Evolutionary conservation across 345 rosid genomes (phyloP), one percentile per base, ranked within the genome.

Genomic region (Kandelia obovata): DNA sequence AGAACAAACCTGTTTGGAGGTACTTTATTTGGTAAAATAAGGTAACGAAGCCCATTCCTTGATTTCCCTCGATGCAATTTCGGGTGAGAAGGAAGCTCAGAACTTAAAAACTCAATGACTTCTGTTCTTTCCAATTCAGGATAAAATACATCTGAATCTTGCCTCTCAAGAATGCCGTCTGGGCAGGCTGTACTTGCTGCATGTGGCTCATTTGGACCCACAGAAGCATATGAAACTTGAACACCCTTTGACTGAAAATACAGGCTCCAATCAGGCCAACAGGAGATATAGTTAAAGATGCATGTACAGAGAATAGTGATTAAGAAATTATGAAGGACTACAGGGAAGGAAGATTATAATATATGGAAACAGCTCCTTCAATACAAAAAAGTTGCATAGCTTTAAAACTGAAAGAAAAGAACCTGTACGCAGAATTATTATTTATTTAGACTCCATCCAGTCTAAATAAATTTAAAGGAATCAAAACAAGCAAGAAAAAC

Each of bases 161-260:
- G 93, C 68, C 87, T 84, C 82, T 92, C 99, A 27, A 82, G 79
- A 65, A 87, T 73, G 28, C 90, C 89, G 75, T 88, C 96, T 13
- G 96, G 97, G 81, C 91, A 91, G 73, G 96, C 78, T 57, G 90
- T 87, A 72, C 92, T 85, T 43, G 96, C 81, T 15, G 97, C 99
- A 84, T 92, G 98, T 20, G 99, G 98, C 84, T 92, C 99, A 73
- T 90, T 94, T 34, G 99, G 98, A 74, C 99, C 97, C 73, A 86
- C 85, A 32, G 97, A 88, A 43, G 99, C 96, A 77, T 73, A 56
- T 0, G 87, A 82, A 82, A 79, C 70, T 74, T 73, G 81, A 46
- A 74, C 69, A 71, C 21, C 81, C 73, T 73, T 87, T 52, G 68
- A 78, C 96, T 83, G 85, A 78, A 70, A 79, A 77, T 35, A 28